phyloP scores from a whole-genome alignment of 345 rosid genomes.

The Gynandropsis gynandra region DNA sequence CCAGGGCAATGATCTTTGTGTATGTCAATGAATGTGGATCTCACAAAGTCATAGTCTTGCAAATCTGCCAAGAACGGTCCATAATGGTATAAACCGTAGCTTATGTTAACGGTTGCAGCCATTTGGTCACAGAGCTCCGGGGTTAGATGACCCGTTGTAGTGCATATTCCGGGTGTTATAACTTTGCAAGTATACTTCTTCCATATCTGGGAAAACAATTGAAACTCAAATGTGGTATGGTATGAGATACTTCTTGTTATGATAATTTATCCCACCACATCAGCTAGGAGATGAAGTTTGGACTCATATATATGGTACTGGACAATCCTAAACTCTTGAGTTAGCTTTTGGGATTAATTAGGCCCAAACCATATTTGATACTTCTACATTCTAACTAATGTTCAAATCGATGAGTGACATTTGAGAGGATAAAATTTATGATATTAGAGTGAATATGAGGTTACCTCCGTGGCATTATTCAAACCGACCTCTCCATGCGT shows the following conservation, averaged over 20 bases:
- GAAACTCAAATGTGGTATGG: no score
- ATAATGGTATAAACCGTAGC: slow-evolving; percentile 59
- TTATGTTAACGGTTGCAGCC: slow-evolving; percentile 65
- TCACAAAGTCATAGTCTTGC: slow-evolving; percentile 69
- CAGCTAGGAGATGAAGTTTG: no score
- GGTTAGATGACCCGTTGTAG: slow-evolving; percentile 67
- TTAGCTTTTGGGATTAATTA: no score
- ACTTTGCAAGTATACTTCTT: slow-evolving; percentile 47
- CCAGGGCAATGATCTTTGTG: slow-evolving; percentile 50
- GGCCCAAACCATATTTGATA: no score
- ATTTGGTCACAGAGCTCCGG: slow-evolving; percentile 56
- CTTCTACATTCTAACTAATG: no score
- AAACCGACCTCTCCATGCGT: slow-evolving; percentile 58
- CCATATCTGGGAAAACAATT: slow-evolving; percentile 54
- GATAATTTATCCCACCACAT: no score
- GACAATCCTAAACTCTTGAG: no score
- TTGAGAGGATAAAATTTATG: no score
- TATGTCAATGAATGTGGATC: slow-evolving; percentile 61
- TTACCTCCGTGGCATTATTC: slow-evolving; percentile 64
- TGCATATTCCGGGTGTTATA: slow-evolving; percentile 48
- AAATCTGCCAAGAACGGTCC: slow-evolving; percentile 79
- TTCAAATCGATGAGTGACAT: no score
- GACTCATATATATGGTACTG: no score
- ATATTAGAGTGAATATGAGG: no score
- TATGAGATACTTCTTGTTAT: no score